Evolutionary conservation across 2,329 filamentous ascomycete species (phyloP), one percentile per base, ranked within the genome.

Genomic region (Aspergillus aculeatinus): DNA sequence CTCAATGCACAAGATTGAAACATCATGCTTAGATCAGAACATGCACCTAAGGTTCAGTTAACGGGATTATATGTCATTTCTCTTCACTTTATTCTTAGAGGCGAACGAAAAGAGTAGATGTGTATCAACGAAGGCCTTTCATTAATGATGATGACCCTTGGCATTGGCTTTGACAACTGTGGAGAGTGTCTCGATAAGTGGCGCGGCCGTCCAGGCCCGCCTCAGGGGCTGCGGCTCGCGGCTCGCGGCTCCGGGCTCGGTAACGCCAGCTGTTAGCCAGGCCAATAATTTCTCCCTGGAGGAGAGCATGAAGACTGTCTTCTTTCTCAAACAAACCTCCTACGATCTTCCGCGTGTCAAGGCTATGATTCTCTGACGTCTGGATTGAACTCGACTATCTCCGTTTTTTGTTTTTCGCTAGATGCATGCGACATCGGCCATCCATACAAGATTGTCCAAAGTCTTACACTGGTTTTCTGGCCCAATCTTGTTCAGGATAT

Each of bases 241-340:
- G 39, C 39, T 44, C 16, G 39, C 39, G 39, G 39, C 39, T 44
- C 39, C 39, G 39, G 16, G 39, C 39, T 68, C 67, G 68, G 64
- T 68, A 70, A 69, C 50, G 66, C 68, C 68, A 69, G 68, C 65
- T 71, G 64, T 68, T 70, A 66, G 63, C 65, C 65, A 64, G 58
- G 65, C 60, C 64, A 58, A 55, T 60, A 62, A 64, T 60, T 62
- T 63, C 63, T 68, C 59, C 52, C 59, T 60, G 31, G 23, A 60
- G 42, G 53, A 47, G 55, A 63, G 59, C 60, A 59, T 65, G 61
- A 60, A 58, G 53, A 51, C 19, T 57, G 44, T 57, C 55, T 59
- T 64, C 55, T 44, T 44, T 44, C 16, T 44, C 16, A 16, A 44
- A 4, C 39, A 16, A 44, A 44, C 39, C 39, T 19, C 16, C 56